phyloP scores from a whole-genome alignment of 23 red algal species.

The Chondrus crispus region DNA sequence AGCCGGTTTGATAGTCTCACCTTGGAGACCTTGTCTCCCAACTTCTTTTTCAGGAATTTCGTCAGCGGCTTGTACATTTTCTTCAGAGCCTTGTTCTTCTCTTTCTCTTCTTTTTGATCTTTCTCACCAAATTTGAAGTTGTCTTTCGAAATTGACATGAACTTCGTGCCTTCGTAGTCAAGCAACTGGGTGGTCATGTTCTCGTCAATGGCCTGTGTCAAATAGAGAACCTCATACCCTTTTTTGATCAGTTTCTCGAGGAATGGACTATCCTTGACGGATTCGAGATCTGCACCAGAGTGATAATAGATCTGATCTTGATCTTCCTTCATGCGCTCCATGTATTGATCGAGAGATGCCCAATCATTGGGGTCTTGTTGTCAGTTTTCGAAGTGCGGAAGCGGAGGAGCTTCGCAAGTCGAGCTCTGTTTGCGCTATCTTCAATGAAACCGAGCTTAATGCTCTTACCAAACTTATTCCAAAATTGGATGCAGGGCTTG shows the following conservation, averaged over 20 bases:
- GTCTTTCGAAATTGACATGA: conserved; percentile 80
- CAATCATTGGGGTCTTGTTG: conserved; percentile 61
- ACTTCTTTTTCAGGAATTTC: conserved; percentile 63
- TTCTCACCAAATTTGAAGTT: conserved; percentile 80
- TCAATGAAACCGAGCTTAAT: conserved; percentile 91
- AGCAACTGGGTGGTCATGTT: conserved; percentile 73
- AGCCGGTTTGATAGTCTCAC: conserved; percentile 81
- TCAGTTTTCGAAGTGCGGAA: conserved; percentile 76
- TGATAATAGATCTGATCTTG: conserved; percentile 93
- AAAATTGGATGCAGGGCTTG: conserved; percentile 71
- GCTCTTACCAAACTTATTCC: conserved; percentile 83
- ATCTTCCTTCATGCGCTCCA: conserved; percentile 83
- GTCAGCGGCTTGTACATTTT: conserved; percentile 72
- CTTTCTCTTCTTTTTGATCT: conserved; percentile 73
- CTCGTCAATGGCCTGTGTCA: conserved; percentile 93
- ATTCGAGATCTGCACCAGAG: conserved; percentile 47
- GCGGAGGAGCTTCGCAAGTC: conserved; percentile 82
- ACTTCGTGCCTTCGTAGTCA: conserved; percentile 79
- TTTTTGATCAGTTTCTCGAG: conserved; percentile 83
- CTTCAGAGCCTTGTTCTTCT: conserved; percentile 61
- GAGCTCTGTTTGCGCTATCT: conserved; percentile 56
- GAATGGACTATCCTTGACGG: conserved; percentile 73
- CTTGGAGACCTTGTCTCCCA: conserved; percentile 77
- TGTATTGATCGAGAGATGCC: conserved; percentile 83
- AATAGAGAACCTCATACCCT: conserved; percentile 85